Conservation (phyloP, 176 grass and related monocot genomes). For the Eremochloa ophiuroides region DNA sequence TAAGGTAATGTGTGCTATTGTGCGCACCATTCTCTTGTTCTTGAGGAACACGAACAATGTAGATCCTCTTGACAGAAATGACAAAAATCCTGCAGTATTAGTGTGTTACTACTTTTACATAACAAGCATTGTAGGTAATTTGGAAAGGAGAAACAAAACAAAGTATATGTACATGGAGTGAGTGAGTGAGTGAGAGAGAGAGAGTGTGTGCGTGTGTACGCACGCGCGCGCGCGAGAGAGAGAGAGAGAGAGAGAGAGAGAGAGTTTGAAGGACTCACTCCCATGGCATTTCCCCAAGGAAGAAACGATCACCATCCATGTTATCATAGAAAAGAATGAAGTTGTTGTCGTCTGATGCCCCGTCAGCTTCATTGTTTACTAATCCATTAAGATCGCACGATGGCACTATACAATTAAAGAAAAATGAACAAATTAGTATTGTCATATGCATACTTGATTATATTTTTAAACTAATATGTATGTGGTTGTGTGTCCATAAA, state of each 20-base stretch:
- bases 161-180: not conserved
- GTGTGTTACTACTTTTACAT: not conserved
- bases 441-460: not conserved
- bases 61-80: slow-evolving; percentile 39
- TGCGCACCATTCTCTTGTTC: slow-evolving; percentile 30
- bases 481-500: not conserved
- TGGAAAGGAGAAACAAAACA: not conserved
- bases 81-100: slow-evolving; percentile 21
- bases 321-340: slow-evolving; percentile 36
- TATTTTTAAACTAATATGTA: not conserved
- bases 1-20: not conserved
- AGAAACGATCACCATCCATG: slow-evolving; percentile 30
- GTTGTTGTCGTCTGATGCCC: not conserved
- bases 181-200: too few species aligned
- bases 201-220: too few species aligned
- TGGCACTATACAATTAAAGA: slow-evolving; percentile 25
- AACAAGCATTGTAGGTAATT: not conserved
- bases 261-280: slow-evolving; percentile 26
- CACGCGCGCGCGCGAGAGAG: too few species aligned
- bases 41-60: slow-evolving; percentile 21
- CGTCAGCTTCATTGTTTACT: slow-evolving; percentile 17
- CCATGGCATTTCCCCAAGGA: slow-evolving; percentile 37
- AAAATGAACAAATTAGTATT: not conserved
- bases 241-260: not conserved
- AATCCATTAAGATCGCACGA: slow-evolving; percentile 18